Evolutionary conservation across 768 basidiomycete genomes (phyloP).

Genomic region (Suillus subalutaceus): DNA sequence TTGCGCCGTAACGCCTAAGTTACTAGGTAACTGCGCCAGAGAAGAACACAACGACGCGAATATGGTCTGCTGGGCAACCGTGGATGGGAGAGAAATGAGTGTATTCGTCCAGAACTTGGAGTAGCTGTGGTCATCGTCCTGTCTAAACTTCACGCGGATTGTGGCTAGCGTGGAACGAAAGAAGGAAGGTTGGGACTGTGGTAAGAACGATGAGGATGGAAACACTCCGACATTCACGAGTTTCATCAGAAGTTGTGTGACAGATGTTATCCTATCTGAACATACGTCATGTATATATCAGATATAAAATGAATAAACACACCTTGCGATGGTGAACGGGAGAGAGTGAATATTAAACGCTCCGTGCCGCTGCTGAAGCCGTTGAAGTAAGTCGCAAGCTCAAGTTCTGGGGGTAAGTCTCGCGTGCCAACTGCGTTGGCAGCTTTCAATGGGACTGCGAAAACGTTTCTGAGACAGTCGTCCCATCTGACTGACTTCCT

Average conservation of each 20-base stretch:
- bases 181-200: constrained; percentile 73
- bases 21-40: constrained; percentile 35
- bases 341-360: constrained; percentile 48
- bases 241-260: constrained; percentile 63
- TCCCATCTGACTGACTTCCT: constrained; percentile 63
- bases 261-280: constrained; percentile 42
- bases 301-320: constrained; percentile 22
- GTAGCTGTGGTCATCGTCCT: constrained; percentile 39
- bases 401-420: constrained; percentile 49
- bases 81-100: constrained; percentile 51
- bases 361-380: constrained; percentile 56
- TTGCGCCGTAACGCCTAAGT: constrained; percentile 32
- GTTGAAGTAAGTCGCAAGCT: constrained; percentile 59
- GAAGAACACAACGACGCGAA: constrained; percentile 61
- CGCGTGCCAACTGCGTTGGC: constrained; percentile 66
- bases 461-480: constrained; percentile 66
- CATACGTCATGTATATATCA: constrained; percentile 15
- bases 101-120: constrained; percentile 51
- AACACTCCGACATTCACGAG: constrained; percentile 71
- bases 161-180: constrained; percentile 53
- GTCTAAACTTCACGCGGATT: constrained; percentile 45
- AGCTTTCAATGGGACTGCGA: constrained; percentile 74
- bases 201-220: constrained; percentile 49
- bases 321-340: constrained; percentile 45
- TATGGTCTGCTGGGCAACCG: constrained; percentile 56